Evolutionary conservation across 352 stramenopile species (phyloP).

Genomic region (Peronospora belbahrii): DNA sequence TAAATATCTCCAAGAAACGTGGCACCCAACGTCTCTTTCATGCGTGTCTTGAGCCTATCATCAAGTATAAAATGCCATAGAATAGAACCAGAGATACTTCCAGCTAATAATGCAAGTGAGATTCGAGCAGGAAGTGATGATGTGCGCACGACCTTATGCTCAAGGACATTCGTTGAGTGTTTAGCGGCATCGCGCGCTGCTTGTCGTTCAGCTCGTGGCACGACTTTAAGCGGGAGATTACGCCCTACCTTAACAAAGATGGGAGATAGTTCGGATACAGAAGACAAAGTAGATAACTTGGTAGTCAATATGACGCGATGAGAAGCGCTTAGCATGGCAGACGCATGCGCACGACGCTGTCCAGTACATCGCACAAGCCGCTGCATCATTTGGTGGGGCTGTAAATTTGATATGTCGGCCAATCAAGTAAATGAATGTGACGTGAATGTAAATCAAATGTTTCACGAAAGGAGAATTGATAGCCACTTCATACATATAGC

Average conservation of each 20-base stretch:
- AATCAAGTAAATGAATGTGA: not conserved
- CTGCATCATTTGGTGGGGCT: constrained; percentile 15
- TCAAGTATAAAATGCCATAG: constrained; percentile 73
- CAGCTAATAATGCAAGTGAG: constrained; percentile 53
- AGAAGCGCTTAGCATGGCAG: not conserved
- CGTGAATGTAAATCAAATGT: not conserved
- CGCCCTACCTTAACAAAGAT: constrained; percentile 35
- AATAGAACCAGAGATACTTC: constrained; percentile 53
- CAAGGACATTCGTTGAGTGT: constrained; percentile 16
- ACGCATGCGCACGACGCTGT: constrained; percentile 2
- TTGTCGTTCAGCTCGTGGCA: constrained; percentile 55
- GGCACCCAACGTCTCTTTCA: constrained; percentile 38
- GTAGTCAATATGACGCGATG: constrained; percentile 11
- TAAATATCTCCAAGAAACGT: constrained; percentile 68
- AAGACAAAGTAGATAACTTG: not conserved
- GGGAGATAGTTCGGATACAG: constrained; percentile 8
- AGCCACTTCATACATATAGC: too few relatives aligned
- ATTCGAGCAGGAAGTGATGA: constrained; percentile 69
- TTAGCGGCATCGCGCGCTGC: constrained; percentile 41
- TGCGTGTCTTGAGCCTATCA: constrained; percentile 36
- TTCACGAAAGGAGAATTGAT: too few relatives aligned
- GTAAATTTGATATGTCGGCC: constrained; percentile 4
- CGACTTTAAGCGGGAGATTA: constrained; percentile 46
- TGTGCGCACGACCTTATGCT: constrained; percentile 52
- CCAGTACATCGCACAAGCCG: constrained; percentile 24